Percentiles rank a stretch among this genome's conserved stretches.
phyloP scores from a whole-genome alignment of 345 rosid species.

The Pugionium cornutum region DNA sequence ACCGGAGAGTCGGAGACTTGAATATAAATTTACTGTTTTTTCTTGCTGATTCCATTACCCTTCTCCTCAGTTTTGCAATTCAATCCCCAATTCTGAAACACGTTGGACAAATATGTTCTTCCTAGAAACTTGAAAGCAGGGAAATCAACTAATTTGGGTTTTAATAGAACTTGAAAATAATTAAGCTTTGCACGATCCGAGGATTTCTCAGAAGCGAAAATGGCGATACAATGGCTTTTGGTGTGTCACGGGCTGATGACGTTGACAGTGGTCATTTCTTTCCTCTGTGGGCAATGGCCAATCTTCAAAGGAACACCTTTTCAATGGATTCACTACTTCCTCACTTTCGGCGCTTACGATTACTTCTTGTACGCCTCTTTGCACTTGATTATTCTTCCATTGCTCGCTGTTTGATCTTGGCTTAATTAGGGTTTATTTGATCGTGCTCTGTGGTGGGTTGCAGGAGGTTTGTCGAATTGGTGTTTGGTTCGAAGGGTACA shows the following conservation, averaged over 20 bases:
- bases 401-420: neutral
- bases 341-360: conserved; percentile 89
- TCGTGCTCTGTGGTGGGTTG: conserved; percentile 20
- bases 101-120: too few species aligned
- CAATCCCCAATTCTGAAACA: too few species aligned
- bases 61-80: too few species aligned
- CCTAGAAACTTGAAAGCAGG: too few species aligned
- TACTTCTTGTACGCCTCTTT: conserved; percentile 56
- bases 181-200: conserved; percentile 15
- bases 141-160: too few species aligned
- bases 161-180: too few species aligned
- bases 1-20: too few species aligned
- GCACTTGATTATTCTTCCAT: neutral
- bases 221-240: conserved; percentile 78
- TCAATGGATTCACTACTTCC: conserved; percentile 63
- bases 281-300: conserved; percentile 98
- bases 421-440: conserved; percentile 7
- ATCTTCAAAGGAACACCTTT: conserved; percentile 82
- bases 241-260: conserved; percentile 68
- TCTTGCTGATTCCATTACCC: too few species aligned
- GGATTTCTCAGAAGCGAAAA: conserved; percentile 28
- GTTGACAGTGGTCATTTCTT: conserved; percentile 60
- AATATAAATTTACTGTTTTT: too few species aligned
- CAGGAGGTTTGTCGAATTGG: conserved; percentile 61
- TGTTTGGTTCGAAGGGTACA: conserved; percentile 66